A percentile compares a stretch with the other conserved stretches of the same genome.
These are phyloP conservation scores for Acer saccharum DNA, from an alignment of 345 rosid genomes.

Conservation along the genomic window DNA sequence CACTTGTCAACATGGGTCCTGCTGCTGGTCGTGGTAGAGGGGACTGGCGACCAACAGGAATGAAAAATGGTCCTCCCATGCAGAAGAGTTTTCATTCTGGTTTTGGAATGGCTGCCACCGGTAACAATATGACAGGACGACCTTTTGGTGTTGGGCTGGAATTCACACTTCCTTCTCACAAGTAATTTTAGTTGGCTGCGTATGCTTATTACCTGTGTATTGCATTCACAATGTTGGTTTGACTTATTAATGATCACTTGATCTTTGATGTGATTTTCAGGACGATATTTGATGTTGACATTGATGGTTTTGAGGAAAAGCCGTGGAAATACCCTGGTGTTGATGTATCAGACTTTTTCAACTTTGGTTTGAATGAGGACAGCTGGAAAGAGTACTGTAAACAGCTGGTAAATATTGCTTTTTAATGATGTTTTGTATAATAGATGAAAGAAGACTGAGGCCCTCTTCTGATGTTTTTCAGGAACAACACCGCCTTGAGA, in stretches of 20 bases:
- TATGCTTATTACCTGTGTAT: constrained; percentile 3
- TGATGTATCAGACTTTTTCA: constrained; percentile 86
- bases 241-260: constrained; percentile 12
- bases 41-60: constrained; percentile 86
- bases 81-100: constrained; percentile 78
- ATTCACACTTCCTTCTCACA: constrained; percentile 98
- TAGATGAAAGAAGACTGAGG: constrained; percentile 26
- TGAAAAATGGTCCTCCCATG: constrained; percentile 62
- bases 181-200: constrained; percentile 49
- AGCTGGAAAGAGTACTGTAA: constrained; percentile 99
- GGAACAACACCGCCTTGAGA: constrained; percentile 91
- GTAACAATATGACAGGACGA: constrained; percentile 67
- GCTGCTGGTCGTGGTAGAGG: constrained; percentile 92
- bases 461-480: constrained; percentile 36
- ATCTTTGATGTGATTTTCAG: constrained; percentile 45
- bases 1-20: constrained; percentile 57
- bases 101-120: constrained; percentile 63
- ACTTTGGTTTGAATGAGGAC: constrained; percentile 94
- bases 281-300: constrained; percentile 95
- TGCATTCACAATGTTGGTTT: neutral
- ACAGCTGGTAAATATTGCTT: constrained; percentile 70
- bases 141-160: constrained; percentile 79
- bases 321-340: constrained; percentile 91
- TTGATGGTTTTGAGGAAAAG: constrained; percentile 94
- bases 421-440: constrained; percentile 24